Evolutionary conservation across 163 green algal species (phyloP), one percentile per base, ranked within the genome.

Genomic region (Coccomyxa subellipsoidea): DNA sequence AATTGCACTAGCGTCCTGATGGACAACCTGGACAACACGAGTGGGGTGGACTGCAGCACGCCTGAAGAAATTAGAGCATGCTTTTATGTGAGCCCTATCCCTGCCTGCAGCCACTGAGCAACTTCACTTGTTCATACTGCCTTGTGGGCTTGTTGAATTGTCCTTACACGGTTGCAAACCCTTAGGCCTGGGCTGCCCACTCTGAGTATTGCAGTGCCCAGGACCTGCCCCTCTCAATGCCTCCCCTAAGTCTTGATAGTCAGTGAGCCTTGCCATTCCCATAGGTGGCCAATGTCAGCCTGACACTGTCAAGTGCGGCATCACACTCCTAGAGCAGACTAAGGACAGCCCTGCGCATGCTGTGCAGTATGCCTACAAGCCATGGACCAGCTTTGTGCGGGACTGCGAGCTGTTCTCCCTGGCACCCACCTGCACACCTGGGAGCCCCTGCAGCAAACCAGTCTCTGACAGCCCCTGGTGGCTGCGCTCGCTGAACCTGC

Each of bases 31-130:
- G n/a, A 73, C 66, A 73, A 73, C n/a, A 34, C 15, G 6, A 73
- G n/a, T 34, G 66, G 66, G n/a, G 66, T 73, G 66, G 32, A 73
- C n/a, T 73, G 66, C 66, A 73, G 66, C n/a, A 23, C 66, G 27
- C 66, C 66, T 23, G 66, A 73, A n/a, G 66, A 73, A 1, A 34
- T 73, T 8, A 32, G 66, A 34, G 66, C 18, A 1, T 73, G 66
- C n/a, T 73, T 73, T 23, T 35, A 73, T 23, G 66, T 73, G n/a
- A 73, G 66, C 32, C 12, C 47, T 66, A 12, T 12, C n/a, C n/a
- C 23, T 59, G 47, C 47, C 47, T 59, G 0, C 47, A 1, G 21
- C 47, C 47, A 27, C 47, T 8, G 47, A n/a, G n/a, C n/a, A n/a
- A n/a, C n/a, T n/a, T n/a, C n/a, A 34, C 66, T 4, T 73, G 6